Evolutionary conservation across 2,329 filamentous ascomycete genomes (phyloP), one percentile per base, ranked within the genome.

Genomic region (Aspergillus quadrilineatus): DNA sequence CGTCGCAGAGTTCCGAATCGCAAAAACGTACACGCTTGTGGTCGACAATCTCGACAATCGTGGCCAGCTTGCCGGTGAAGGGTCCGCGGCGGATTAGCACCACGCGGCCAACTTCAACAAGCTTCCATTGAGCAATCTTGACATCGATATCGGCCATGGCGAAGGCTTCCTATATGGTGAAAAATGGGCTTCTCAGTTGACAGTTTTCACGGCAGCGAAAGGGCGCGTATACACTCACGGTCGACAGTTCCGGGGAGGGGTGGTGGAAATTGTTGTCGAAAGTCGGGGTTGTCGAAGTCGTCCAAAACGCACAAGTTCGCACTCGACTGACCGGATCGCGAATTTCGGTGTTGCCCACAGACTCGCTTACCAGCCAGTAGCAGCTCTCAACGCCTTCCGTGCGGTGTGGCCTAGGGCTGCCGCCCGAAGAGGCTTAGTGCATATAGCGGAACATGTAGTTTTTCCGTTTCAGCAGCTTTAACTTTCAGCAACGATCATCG

Each of bases 31-130:
- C 94, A 82, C 94, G 92, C 87, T 96, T 97, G 89, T 99, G 93
- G 83, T 99, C 94, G 83, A 99, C 94, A 81, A 99, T 97, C 88
- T 99, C 93, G 81, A 96, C 92, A 75, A 99, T 93, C 73, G 88
- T 83, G 74, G 92, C 95, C 73, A 97, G 86, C 78, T 90, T 90
- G 82, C 92, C 92, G 70, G 83, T 82, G 83, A 82, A 89, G 72
- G 88, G 87, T 75, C 92, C 89, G 76, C 85, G 82, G 80, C 90
- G 89, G 83, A 97, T 88, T 79, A 96, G 87, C 78, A 96, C 89
- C 76, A 99, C 87, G 78, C 94, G 92, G 87, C 94, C 94, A 80
- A 97, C 90, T 88, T 99, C 92, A 79, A 99, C 92, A 81, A 92
- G 85, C 85, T 92, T 92, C 92, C 92, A 95, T 79, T 87, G 85